Conservation (phyloP, 2,329 filamentous ascomycete genomes). For the Cladosporium sphaerospermum region DNA sequence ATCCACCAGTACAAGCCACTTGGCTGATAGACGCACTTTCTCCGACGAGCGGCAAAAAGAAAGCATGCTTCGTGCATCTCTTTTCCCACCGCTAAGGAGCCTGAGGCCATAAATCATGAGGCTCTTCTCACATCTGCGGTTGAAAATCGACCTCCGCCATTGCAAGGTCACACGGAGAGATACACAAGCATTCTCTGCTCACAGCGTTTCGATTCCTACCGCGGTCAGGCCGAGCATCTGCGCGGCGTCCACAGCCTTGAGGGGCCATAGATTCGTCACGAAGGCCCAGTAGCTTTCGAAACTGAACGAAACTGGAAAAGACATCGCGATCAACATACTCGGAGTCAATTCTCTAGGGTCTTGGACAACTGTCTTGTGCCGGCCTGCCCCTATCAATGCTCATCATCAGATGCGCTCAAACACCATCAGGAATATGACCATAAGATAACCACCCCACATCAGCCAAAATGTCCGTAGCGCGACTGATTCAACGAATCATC, state of each 20-base stretch:
- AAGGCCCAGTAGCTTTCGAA: neutral
- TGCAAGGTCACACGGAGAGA: neutral
- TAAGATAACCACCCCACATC: neutral
- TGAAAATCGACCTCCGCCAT: too few relatives aligned
- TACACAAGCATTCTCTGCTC: neutral
- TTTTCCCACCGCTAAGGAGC: neutral
- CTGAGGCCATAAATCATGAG: neutral
- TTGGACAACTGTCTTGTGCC: neutral
- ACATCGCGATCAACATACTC: neutral
- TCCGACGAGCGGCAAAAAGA: neutral
- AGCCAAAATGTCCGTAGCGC: neutral
- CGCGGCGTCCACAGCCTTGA: neutral
- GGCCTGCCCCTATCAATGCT: neutral
- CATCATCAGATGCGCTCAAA: neutral
- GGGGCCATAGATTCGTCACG: neutral
- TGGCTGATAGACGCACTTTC: neutral
- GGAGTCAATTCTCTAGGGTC: neutral
- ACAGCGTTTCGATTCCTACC: neutral
- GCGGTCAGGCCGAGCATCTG: neutral
- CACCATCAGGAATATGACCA: neutral
- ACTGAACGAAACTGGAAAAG: neutral
- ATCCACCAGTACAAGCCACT: too few relatives aligned
- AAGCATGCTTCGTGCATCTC: neutral
- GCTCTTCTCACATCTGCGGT: neutral
- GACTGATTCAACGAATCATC: conserved; percentile 3